Evolutionary conservation across 768 basidiomycete species (phyloP), one percentile per base, ranked within the genome.

Genomic region (Lanmaoa pseudosensibilis): DNA sequence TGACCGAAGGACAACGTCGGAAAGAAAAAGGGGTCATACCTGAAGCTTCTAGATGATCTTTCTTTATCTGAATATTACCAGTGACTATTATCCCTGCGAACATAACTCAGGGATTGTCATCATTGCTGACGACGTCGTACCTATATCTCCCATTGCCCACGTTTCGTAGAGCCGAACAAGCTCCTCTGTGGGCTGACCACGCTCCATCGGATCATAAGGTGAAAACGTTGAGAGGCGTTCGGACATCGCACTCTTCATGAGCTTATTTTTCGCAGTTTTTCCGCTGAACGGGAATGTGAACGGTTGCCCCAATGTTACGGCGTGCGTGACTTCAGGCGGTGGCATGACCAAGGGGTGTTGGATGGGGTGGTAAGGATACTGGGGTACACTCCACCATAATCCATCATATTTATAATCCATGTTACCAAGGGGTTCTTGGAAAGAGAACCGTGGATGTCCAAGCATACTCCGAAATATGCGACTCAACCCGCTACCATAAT

Each of bases 181-280:
- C 51, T 72, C 72, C 25, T 74, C 73, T 1, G 73, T 72, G 21
- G 71, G 71, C 23, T 57, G 62, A 18, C 71, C 71, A 8, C 71
- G 71, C 2, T 69, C 61, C 47, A 32, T 54, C 4, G 71, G 69
- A 44, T 74, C 67, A 30, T 56, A 58, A 16, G 67, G 41, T 1
- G 72, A 74, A 45, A 74, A 72, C 1, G 73, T 73, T 4, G 71
- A 71, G 40, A 72, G 65, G 13, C 73, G 69, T 45, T 72, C 71
- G 6, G 71, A 74, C 71, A 72, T 74, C 1, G 71, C 71, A 50
- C 71, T 71, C 57, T 72, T 72, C 67, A 72, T 60, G 48, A 72
- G 30, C 50, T 55, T 73, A 53, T 74, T 74, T 59, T 59, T 73
- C 1, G 69, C 61, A 1, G 34, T 61, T 55, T 65, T 70, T 13